A percentile compares a stretch with the other conserved stretches of the same genome.
Evolutionary conservation across 2,329 filamentous ascomycete species (phyloP).

Genomic region (Fusarium keratoplasticum): DNA sequence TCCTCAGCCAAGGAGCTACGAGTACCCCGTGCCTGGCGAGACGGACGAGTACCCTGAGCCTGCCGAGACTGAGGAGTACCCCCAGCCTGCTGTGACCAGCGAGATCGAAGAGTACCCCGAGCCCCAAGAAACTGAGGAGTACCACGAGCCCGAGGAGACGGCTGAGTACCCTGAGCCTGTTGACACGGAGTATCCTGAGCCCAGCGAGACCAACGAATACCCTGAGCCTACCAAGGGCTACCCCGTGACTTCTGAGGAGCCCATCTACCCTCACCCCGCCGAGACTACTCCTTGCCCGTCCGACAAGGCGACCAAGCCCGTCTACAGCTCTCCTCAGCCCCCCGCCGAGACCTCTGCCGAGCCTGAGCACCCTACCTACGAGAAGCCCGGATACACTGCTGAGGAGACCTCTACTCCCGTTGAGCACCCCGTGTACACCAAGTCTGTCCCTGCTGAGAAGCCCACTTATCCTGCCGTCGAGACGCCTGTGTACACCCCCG

Average conservation of each 20-base stretch:
- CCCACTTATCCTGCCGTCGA: background rate
- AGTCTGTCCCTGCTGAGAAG: background rate
- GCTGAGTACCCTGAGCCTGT: background rate
- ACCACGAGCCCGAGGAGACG: conserved; percentile 1
- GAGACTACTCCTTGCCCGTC: conserved; percentile 2
- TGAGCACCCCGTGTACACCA: background rate
- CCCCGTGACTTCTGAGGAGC: background rate
- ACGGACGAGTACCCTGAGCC: background rate
- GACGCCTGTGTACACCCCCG: background rate
- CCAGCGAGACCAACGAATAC: background rate
- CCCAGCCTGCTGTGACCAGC: background rate
- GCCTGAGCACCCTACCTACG: background rate
- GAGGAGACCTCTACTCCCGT: background rate
- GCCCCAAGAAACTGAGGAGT: conserved; percentile 1
- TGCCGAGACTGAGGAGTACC: background rate
- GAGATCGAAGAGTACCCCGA: background rate
- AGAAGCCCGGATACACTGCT: background rate
- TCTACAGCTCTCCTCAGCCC: background rate
- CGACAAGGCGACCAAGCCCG: background rate
- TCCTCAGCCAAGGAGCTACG: background rate
- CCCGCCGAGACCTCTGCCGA: background rate
- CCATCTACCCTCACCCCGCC: background rate
- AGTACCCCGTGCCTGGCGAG: background rate
- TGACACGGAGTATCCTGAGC: background rate
- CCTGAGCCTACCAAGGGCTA: background rate